Conservation (phyloP, 2,329 filamentous ascomycete genomes). For the Rhynchosporium agropyri region DNA sequence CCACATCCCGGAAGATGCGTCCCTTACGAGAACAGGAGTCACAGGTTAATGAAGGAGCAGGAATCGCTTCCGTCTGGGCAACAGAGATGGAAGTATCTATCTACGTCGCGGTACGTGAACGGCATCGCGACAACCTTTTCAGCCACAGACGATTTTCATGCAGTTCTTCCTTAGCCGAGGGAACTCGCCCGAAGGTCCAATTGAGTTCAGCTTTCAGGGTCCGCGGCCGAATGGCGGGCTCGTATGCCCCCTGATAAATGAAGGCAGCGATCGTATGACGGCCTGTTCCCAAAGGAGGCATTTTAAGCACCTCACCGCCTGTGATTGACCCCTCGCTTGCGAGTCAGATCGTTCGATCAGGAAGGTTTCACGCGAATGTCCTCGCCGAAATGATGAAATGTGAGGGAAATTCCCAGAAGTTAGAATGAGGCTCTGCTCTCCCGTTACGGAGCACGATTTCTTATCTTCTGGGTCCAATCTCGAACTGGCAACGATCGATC, state of each 20-base stretch:
- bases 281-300: conserved; percentile 9
- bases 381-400: neutral
- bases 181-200: conserved; percentile 7
- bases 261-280: conserved; percentile 10
- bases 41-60: conserved; percentile 12
- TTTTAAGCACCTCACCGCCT: conserved; percentile 11
- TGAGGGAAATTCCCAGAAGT: neutral
- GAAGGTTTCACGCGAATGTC: conserved; percentile 6
- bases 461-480: conserved; percentile 5
- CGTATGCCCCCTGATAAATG: conserved; percentile 3
- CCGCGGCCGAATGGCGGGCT: conserved; percentile 17
- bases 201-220: conserved; percentile 26
- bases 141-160: conserved; percentile 6
- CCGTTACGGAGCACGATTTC: neutral
- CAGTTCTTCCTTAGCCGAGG: conserved; percentile 5
- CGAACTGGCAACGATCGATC: conserved; percentile 11
- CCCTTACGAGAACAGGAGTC: neutral
- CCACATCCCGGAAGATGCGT: conserved; percentile 16
- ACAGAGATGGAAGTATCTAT: conserved; percentile 15
- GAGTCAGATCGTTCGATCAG: conserved; percentile 9
- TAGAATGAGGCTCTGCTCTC: conserved; percentile 12
- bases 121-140: neutral
- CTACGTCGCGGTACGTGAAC: neutral
- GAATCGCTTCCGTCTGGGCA: conserved; percentile 8
- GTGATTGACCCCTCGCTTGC: neutral